phyloP scores from a whole-genome alignment of 139 green algal genomes.

The Chlorella sp. region DNA sequence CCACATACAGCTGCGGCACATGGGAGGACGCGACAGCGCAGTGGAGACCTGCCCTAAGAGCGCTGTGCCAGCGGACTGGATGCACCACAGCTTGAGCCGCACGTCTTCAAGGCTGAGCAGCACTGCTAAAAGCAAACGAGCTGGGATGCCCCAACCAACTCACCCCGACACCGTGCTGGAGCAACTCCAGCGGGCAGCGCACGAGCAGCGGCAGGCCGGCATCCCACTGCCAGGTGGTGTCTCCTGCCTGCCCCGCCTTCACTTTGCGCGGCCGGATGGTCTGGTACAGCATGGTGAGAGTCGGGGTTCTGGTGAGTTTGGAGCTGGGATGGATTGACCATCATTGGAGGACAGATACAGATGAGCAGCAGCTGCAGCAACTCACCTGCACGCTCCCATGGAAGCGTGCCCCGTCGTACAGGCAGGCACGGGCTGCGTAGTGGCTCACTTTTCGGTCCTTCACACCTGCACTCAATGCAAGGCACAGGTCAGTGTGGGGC shows the following conservation, averaged over 20 bases:
- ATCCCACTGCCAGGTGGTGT: conserved; percentile 5
- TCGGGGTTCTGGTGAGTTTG: too few relatives aligned
- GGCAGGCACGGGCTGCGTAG: not conserved
- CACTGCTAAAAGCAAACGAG: too few relatives aligned
- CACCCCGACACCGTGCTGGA: not conserved
- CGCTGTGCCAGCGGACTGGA: too few relatives aligned
- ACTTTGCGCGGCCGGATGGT: not conserved
- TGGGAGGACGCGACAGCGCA: too few relatives aligned
- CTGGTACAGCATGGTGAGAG: not conserved
- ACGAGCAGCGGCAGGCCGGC: not conserved
- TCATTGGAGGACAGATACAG: too few relatives aligned
- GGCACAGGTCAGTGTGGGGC: too few relatives aligned
- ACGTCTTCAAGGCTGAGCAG: too few relatives aligned
- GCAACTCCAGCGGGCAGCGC: conserved; percentile 16
- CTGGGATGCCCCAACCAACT: not conserved
- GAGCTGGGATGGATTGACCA: too few relatives aligned
- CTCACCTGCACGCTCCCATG: conserved; percentile 12
- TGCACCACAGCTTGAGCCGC: too few relatives aligned
- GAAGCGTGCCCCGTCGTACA: conserved; percentile 28
- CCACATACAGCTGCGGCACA: conserved; percentile 26
- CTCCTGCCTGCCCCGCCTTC: not conserved
- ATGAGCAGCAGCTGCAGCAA: not conserved
- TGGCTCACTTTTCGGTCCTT: not conserved
- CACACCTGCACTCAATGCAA: not conserved
- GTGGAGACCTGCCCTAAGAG: too few relatives aligned